Conservation (phyloP, 257 asterid genomes). For the Primulina tabacum region DNA sequence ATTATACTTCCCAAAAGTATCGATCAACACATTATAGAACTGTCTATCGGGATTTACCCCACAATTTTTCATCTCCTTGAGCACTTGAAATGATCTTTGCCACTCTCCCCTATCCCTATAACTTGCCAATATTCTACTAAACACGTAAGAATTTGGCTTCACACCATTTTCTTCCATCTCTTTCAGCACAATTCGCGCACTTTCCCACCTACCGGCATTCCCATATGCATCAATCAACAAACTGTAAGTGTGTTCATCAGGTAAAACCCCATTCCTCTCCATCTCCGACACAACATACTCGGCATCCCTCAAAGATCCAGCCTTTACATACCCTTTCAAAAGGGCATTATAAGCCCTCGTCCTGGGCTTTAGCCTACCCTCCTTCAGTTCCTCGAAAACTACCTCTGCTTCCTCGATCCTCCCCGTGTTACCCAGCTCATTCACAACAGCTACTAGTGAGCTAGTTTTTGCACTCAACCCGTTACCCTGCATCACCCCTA, state of each 20-base stretch:
- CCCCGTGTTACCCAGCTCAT: slow-evolving; percentile 69
- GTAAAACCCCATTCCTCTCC: slow-evolving; percentile 74
- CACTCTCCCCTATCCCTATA: slow-evolving; percentile 94
- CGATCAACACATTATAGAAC: slow-evolving; percentile 88
- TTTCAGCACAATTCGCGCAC: slow-evolving; percentile 78
- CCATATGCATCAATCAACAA: slow-evolving; percentile 93
- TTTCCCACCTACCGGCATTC: slow-evolving; percentile 96
- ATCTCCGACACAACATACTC: slow-evolving; percentile 78
- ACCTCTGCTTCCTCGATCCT: slow-evolving; percentile 95
- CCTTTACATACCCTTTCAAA: slow-evolving; percentile 76
- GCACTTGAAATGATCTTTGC: slow-evolving; percentile 92
- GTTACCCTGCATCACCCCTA: slow-evolving; percentile 69
- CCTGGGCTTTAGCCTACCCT: slow-evolving; percentile 79
- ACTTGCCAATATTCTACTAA: slow-evolving; percentile 71
- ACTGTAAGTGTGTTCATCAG: slow-evolving; percentile 80
- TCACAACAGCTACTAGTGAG: slow-evolving; percentile 55
- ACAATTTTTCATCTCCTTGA: slow-evolving; percentile 78
- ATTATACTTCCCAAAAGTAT: slow-evolving; percentile 85
- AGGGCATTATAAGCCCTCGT: slow-evolving; percentile 91
- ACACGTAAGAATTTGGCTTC: slow-evolving; percentile 67
- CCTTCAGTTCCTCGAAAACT: slow-evolving; percentile 82
- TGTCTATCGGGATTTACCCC: slow-evolving; percentile 80
- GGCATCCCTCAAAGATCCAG: slow-evolving; percentile 77
- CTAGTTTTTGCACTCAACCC: slow-evolving; percentile 77
- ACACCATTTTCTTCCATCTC: slow-evolving; percentile 81